Conservation (phyloP, 352 stramenopile species). For the Phytophthora pinifolia region DNA sequence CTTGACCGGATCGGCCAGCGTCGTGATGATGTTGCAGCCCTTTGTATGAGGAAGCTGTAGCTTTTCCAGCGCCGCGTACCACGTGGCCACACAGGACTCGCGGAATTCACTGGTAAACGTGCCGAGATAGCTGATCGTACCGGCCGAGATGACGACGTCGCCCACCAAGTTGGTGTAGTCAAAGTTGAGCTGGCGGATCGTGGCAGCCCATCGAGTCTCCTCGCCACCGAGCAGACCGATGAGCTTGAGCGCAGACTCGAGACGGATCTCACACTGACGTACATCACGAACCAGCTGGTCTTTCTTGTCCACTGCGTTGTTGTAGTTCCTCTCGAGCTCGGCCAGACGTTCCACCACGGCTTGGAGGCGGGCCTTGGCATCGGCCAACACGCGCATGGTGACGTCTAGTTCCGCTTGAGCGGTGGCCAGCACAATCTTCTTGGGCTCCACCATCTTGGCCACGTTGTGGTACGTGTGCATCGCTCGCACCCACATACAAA, state of each 20-base stretch:
- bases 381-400: conserved; percentile 85
- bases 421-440: conserved; percentile 84
- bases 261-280: conserved; percentile 79
- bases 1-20: conserved; percentile 88
- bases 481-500: conserved; percentile 93
- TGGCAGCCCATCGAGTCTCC: conserved; percentile 88
- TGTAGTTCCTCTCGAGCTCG: conserved; percentile 90
- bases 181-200: conserved; percentile 74
- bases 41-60: conserved; percentile 80
- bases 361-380: conserved; percentile 79
- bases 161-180: conserved; percentile 90
- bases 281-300: conserved; percentile 82
- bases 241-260: conserved; percentile 90
- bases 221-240: conserved; percentile 91
- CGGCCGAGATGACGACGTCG: conserved; percentile 91
- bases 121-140: conserved; percentile 92
- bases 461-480: conserved; percentile 95
- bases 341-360: conserved; percentile 87
- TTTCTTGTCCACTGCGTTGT: conserved; percentile 86
- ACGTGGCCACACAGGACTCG: conserved; percentile 77
- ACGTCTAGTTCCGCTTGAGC: conserved; percentile 87
- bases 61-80: conserved; percentile 77
- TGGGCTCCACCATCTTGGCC: conserved; percentile 91
- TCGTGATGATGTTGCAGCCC: conserved; percentile 88
- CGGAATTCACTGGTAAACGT: conserved; percentile 94